Percentiles rank a stretch among this genome's conserved stretches.
These are phyloP conservation scores for Diplodia mutila DNA, from an alignment of 2,329 filamentous ascomycete species.

Conservation along the genomic window DNA sequence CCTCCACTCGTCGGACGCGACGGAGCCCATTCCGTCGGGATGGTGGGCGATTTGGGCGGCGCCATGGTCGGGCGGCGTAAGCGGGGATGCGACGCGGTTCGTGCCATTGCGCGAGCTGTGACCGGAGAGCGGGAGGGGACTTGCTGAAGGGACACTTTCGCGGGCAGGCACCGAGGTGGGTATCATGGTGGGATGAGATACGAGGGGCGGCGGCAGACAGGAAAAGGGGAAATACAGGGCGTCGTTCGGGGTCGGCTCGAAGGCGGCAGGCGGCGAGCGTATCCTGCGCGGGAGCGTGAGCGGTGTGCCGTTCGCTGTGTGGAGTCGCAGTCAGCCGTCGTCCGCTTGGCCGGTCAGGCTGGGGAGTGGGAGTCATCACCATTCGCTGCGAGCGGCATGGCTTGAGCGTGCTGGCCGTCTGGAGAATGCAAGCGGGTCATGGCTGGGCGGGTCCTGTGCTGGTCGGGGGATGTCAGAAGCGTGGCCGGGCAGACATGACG, in stretches of 20 bases:
- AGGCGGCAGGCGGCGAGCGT: slow-evolving; percentile 23
- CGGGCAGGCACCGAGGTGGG: slow-evolving; percentile 22
- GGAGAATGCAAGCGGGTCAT: slow-evolving; percentile 17
- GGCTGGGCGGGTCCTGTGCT: neutral
- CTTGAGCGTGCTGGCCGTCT: neutral
- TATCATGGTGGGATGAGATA: slow-evolving; percentile 15
- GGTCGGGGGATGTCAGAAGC: slow-evolving; percentile 6
- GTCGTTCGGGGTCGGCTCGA: slow-evolving; percentile 25
- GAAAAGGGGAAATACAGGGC: slow-evolving; percentile 20
- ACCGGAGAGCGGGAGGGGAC: slow-evolving; percentile 20
- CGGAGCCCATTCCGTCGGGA: neutral
- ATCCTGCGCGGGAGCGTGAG: neutral
- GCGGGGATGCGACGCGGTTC: slow-evolving; percentile 16
- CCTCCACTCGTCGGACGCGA: slow-evolving; percentile 23
- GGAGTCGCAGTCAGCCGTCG: slow-evolving; percentile 14
- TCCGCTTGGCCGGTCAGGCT: slow-evolving; percentile 9
- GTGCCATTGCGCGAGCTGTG: slow-evolving; percentile 17
- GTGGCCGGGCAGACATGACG: slow-evolving; percentile 14
- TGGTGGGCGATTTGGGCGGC: neutral
- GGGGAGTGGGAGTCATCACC: slow-evolving; percentile 16
- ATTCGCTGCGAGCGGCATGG: neutral
- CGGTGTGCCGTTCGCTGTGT: slow-evolving; percentile 22
- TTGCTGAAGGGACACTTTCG: slow-evolving; percentile 24
- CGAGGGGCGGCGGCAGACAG: slow-evolving; percentile 15
- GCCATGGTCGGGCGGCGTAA: slow-evolving; percentile 25